Evolutionary conservation across 2,329 filamentous ascomycete species (phyloP), one percentile per base, ranked within the genome.

Genomic region (Ceratocystis destructans): DNA sequence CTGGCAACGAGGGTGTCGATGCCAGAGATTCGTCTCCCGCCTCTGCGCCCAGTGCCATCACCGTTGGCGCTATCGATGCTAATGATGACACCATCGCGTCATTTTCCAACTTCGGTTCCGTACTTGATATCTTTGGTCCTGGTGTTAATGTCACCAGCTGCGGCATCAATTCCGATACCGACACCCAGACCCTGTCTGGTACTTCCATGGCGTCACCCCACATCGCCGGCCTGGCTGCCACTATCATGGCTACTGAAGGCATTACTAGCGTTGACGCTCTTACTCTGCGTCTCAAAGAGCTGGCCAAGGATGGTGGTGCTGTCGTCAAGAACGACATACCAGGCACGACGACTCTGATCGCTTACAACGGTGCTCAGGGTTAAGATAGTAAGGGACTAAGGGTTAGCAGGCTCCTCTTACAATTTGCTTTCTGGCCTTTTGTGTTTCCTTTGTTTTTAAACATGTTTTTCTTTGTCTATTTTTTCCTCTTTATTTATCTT

Each of bases 161-260:
- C 50, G 80, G 80, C 65, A 83, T 83, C 73, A 69, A 71, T n/a
- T 78, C 72, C 69, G 74, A 81, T 71, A 79, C 74, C 22, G 78
- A 74, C 68, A 79, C 75, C 62, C 74, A 74, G 45, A 73, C 72
- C 20, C 75, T 84, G 61, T 81, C 78, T 70, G 82, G 82, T 64
- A 84, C 82, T 69, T 82, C 80, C 69, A 87, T 87, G 85, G 85
- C 87, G 31, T 80, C 81, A 12, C 87, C 87, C 1, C 86, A 88
- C 72, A 79, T 89, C 65, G 81, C 83, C 61, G 87, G 87, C 61
- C 77, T 89, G 2, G 84, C 83, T 15, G 85, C 85, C 33, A 89
- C 89, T 74, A 76, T 89, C 41, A 84, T 89, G 77, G 71, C 76
- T 64, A 78, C 84, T 65, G 80, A 84, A 75, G 71, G 74, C 64